A percentile compares a stretch with the other conserved stretches of the same genome.
Evolutionary conservation across 2,329 filamentous ascomycete genomes (phyloP).

Genomic region (Trichoderma asperellum): DNA sequence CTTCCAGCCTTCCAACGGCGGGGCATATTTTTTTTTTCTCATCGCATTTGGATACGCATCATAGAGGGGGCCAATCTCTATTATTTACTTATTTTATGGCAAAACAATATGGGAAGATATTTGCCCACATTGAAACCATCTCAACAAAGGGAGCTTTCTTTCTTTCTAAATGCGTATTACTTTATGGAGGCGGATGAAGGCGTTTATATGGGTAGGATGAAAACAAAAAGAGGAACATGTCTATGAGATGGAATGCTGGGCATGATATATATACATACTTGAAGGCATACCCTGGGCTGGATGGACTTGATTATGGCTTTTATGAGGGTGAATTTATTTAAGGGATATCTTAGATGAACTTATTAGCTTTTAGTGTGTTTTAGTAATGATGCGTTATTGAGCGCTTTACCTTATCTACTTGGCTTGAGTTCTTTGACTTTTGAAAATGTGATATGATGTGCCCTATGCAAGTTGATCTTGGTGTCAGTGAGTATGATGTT

Average conservation of each 20-base stretch:
- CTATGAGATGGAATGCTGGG: constrained; percentile 7
- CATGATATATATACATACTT: background rate
- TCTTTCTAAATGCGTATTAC: background rate
- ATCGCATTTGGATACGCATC: background rate
- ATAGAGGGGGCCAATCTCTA: background rate
- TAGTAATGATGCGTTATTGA: constrained; percentile 20
- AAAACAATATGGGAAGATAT: background rate
- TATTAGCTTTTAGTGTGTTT: constrained; percentile 19
- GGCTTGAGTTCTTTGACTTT: background rate
- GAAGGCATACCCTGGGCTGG: constrained; percentile 19
- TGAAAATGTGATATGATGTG: background rate
- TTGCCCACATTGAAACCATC: background rate
- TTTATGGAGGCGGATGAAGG: background rate
- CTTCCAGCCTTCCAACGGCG: background rate
- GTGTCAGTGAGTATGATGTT: background rate
- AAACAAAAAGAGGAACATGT: background rate
- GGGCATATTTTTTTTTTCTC: background rate
- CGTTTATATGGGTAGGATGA: constrained; percentile 5
- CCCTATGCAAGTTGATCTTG: background rate
- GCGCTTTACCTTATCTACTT: background rate
- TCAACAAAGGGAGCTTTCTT: background rate
- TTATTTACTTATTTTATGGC: background rate
- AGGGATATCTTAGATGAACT: background rate
- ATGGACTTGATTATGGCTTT: background rate
- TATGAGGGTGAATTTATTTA: background rate